Base-by-base conservation (phyloP, 2,329 filamentous ascomycete genomes). In the Colletotrichum sp. region DNA sequence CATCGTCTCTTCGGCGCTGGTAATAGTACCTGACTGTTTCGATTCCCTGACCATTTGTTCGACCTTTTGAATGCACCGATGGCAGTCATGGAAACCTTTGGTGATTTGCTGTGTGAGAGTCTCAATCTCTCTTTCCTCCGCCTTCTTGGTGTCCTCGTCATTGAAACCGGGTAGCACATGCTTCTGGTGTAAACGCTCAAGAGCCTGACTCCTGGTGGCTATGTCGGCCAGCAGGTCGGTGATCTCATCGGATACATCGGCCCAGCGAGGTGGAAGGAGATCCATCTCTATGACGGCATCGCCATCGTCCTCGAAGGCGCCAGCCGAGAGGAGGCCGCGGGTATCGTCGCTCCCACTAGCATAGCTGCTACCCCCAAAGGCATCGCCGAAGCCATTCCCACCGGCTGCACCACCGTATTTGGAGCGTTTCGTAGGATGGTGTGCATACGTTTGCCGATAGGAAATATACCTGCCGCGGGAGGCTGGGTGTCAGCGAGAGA, bases 211-310 rank as follows among this genome's bases (percentile, higher is more conserved):
- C 86, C 98, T 95, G 76, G 92, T 93, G 69, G 95, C 94, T 79
- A 99, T 95, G 74, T 95, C 92, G 77, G 92, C 90, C 12, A 99
- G 91, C 57, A 95, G 87, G 75, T 98, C 95, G 34, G 94, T 93
- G 76, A 99, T 95, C 83, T 99, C 96, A 83, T 99, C 97, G 81
- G 96, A 96, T 75, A 98, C 90, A 82, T 99, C 97, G 75, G 96
- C 94, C 97, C 97, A 99, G 76, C 97, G 93, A 69, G 97, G 97
- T 28, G 97, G 97, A 21, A 99, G 90, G 52, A 98, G 88, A 85
- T 99, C 96, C 97, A 99, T 99, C 88, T 99, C 97, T 81, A 99
- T 99, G 73, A 99, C 93, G 24, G 95, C 95, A 85, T 99, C 96
- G 83, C 96, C 96, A 86, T 98, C 95, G 84, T 98, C 95, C 77